Evolutionary conservation across 305 asterid genomes (phyloP).

Genomic region (Petunia hybrid): DNA sequence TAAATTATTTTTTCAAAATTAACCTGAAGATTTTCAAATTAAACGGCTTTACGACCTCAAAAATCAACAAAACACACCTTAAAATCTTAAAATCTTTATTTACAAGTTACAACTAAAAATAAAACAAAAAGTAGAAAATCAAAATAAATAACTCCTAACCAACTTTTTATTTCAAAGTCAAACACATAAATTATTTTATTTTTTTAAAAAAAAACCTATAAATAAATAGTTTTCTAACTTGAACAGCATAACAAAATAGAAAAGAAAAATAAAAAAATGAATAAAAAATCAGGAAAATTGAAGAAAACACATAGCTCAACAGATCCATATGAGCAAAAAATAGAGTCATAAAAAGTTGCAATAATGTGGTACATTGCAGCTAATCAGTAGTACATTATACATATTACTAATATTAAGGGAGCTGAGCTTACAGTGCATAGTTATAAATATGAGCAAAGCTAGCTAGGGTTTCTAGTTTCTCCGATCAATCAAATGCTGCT

Average conservation of each 20-base stretch:
- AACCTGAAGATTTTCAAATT: background rate
- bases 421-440: conserved; percentile 50
- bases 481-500: conserved; percentile 47
- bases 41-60: conserved; percentile 11
- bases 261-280: background rate
- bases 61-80: background rate
- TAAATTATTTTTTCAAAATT: background rate
- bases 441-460: conserved; percentile 40
- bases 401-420: conserved; percentile 11
- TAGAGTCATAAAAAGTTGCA: background rate
- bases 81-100: background rate
- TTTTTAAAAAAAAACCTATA: background rate
- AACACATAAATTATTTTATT: too few relatives aligned
- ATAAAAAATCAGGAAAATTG: conserved; percentile 10
- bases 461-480: conserved; percentile 44
- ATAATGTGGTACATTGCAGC: background rate
- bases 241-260: too few relatives aligned
- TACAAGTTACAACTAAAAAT: too few relatives aligned
- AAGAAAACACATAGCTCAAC: conserved; percentile 6
- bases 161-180: too few relatives aligned
- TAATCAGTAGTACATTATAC: background rate
- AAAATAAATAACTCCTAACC: too few relatives aligned
- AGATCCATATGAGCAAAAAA: conserved; percentile 27
- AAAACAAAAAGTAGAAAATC: too few relatives aligned
- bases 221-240: too few relatives aligned